A percentile compares a stretch with the other conserved stretches of the same genome.
phyloP scores from a whole-genome alignment of 352 stramenopile species.

The Globisporangium solare region DNA sequence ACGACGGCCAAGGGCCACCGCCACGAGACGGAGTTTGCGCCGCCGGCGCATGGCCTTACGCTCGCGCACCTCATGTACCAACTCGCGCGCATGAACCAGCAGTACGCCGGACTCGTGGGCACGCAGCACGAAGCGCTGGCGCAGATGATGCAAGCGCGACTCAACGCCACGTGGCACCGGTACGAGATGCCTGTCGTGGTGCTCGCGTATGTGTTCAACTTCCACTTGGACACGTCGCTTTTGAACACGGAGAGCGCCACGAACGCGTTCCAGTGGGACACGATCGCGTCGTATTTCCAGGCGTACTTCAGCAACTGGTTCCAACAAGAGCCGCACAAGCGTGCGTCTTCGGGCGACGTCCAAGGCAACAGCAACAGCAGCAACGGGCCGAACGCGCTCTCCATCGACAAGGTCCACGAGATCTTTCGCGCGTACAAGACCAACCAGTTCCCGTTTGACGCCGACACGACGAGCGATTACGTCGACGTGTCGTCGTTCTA shows the following conservation, averaged over 20 bases:
- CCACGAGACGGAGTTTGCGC: constrained; percentile 20
- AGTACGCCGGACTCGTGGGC: constrained; percentile 42
- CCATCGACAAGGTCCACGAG: constrained; percentile 29
- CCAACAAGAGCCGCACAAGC: constrained; percentile 1
- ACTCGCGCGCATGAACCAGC: constrained; percentile 64
- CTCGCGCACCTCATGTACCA: constrained; percentile 79
- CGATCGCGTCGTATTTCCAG: constrained; percentile 59
- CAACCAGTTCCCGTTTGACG: constrained; percentile 71
- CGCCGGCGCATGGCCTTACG: constrained; percentile 40
- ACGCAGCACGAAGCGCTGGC: constrained; percentile 24
- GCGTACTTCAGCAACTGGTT: constrained; percentile 75
- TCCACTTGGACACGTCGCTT: constrained; percentile 56
- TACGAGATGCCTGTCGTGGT: constrained; percentile 74
- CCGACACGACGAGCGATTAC: constrained; percentile 67
- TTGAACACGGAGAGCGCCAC: constrained; percentile 44
- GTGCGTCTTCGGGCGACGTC: too few species aligned
- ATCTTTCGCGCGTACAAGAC: constrained; percentile 62
- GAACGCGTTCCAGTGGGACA: constrained; percentile 38
- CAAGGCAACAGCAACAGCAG: background rate
- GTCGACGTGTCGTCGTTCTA: constrained; percentile 82
- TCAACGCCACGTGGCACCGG: constrained; percentile 61
- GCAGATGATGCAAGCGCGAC: constrained; percentile 35
- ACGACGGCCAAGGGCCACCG: constrained; percentile 13
- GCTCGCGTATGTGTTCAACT: constrained; percentile 76
- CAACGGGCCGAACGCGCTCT: constrained; percentile 14